Evolutionary conservation across 2,329 filamentous ascomycete genomes (phyloP), one percentile per base, ranked within the genome.

Genomic region (Clarireedia hainanense): DNA sequence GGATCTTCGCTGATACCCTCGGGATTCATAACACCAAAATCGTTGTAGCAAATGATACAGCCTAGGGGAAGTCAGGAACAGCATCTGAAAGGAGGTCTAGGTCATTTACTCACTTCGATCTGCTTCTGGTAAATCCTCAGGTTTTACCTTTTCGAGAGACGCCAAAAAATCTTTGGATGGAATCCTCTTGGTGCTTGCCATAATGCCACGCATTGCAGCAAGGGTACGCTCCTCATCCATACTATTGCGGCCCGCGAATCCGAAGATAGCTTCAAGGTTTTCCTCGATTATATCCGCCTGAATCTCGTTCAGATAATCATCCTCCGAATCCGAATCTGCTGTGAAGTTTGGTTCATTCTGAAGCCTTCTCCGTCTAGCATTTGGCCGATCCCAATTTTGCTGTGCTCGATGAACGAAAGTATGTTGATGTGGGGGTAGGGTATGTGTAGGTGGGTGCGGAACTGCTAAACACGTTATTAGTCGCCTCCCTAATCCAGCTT

Each of bases 1-100:
- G 83, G 80, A 2, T 69, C 72, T 64, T 86, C 83, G 47, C 72
- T 75, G 20, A 80, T 68, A 1, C 81, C 81, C 60, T 85, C 83
- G 0, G 81, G 80, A 27, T 76, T 81, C 56, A 71, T 67, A 14
- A 76, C 71, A 36, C 80, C 80, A 61, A 78, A 84, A 7, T 83
- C 80, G 60, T 83, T 84, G 64, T 85, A 85, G 69, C 82, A 85
- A 57, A 85, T 85, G 20, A 80, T 75, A 64, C 82, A 85, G 14
- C 70, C 81, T 85, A 60, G 14, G 12, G 7, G 39, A 17, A 34
- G 39, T 66, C 56, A 64, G 61, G 24, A 50, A 14, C 36, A 56
- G 10, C 15, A 26, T 37, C 6, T 43, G 27, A 15, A 40, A 42
- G 4, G 36, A 45, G 9, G n/a, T 24, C 20, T 43, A 3, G 6